phyloP scores from a whole-genome alignment of 1,139 yeast genomes.

The Debaryomyces robertsiae region DNA sequence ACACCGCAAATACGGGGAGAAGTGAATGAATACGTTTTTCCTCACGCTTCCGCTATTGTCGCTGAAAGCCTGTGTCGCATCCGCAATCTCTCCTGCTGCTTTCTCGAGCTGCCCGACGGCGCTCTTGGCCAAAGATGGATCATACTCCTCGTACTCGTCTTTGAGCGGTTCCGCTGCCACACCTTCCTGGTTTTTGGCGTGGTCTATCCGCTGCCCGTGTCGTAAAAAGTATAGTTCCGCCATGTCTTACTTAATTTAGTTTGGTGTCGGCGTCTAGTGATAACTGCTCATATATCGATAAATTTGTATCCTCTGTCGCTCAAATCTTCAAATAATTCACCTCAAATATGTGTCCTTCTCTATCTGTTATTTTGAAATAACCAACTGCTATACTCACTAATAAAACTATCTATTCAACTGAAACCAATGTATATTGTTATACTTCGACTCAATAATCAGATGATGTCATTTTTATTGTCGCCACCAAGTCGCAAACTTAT shows the following conservation, averaged over 20 bases:
- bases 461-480: slow-evolving; percentile 9
- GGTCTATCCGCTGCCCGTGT: slow-evolving; percentile 50
- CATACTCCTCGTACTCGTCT: slow-evolving; percentile 37
- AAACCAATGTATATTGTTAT: slow-evolving; percentile 4
- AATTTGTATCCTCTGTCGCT: background rate
- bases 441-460: slow-evolving; percentile 5
- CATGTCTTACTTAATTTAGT: slow-evolving; percentile 23
- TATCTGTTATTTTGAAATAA: slow-evolving; percentile 1
- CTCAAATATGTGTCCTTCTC: background rate
- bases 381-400: slow-evolving; percentile 4
- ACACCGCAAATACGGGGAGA: slow-evolving; percentile 49
- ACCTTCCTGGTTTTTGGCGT: slow-evolving; percentile 28
- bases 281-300: background rate
- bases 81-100: slow-evolving; percentile 35
- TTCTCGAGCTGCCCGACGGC: slow-evolving; percentile 34
- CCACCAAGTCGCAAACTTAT: slow-evolving; percentile 2
- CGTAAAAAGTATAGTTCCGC: slow-evolving; percentile 49
- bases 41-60: slow-evolving; percentile 19
- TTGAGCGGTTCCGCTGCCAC: slow-evolving; percentile 31
- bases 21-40: slow-evolving; percentile 45
- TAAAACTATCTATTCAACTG: background rate
- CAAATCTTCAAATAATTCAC: background rate
- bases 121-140: slow-evolving; percentile 39
- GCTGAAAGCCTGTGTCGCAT: slow-evolving; percentile 29
- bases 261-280: background rate